Evolutionary conservation across 1,284 basidiomycete species (phyloP).

Genomic region (Ustilago loliicola): DNA sequence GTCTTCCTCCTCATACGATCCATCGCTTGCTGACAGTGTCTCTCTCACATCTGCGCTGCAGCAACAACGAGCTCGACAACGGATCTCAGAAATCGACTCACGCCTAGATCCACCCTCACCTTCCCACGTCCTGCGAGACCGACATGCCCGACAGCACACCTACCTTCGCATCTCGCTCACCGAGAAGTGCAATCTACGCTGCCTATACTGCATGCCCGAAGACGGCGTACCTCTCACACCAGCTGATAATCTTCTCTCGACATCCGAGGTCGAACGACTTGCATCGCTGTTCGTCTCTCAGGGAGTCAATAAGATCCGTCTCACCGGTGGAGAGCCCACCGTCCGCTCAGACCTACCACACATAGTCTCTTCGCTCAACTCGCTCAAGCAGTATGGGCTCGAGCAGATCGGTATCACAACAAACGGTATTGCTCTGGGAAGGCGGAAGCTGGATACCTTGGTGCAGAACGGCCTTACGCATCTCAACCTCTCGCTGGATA

Average conservation of each 20-base stretch:
- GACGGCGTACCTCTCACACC: slow-evolving; percentile 84
- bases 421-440: slow-evolving; percentile 82
- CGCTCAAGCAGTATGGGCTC: slow-evolving; percentile 74
- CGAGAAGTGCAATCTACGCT: slow-evolving; percentile 87
- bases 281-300: slow-evolving; percentile 81
- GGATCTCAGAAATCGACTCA: slow-evolving; percentile 42
- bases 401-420: slow-evolving; percentile 86
- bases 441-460: slow-evolving; percentile 78
- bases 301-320: slow-evolving; percentile 86
- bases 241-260: slow-evolving; percentile 78
- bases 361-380: slow-evolving; percentile 74
- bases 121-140: slow-evolving; percentile 48
- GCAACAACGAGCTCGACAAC: slow-evolving; percentile 32
- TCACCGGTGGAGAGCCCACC: slow-evolving; percentile 90
- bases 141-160: slow-evolving; percentile 74
- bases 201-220: slow-evolving; percentile 91
- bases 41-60: not conserved
- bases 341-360: slow-evolving; percentile 82
- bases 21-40: not conserved
- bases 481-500: slow-evolving; percentile 81
- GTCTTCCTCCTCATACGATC: not conserved
- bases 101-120: slow-evolving; percentile 20
- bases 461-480: slow-evolving; percentile 83
- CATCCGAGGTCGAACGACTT: slow-evolving; percentile 79
- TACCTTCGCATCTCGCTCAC: slow-evolving; percentile 88